A percentile compares a stretch with the other conserved stretches of the same genome.
Evolutionary conservation across 495 filamentous ascomycete genomes (phyloP).

Genomic region (Penicillium lividum): DNA sequence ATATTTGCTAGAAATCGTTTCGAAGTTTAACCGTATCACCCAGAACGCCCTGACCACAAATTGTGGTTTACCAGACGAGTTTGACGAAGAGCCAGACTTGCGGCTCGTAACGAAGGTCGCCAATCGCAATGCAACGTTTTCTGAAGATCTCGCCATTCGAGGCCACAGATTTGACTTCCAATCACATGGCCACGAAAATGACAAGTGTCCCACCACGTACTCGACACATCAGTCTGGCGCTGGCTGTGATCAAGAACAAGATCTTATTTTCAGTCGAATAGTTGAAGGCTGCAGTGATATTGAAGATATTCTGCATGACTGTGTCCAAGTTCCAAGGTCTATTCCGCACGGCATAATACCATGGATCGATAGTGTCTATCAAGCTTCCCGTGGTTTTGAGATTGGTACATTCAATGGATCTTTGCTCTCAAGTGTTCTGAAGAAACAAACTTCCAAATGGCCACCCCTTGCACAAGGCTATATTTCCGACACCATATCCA

Average conservation of each 20-base stretch:
- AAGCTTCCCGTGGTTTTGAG: conserved; percentile 37
- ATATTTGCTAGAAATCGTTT: conserved; percentile 45
- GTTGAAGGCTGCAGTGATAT: conserved; percentile 17
- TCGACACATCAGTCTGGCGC: too few species aligned
- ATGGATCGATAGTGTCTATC: conserved; percentile 36
- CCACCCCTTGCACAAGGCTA: conserved; percentile 44
- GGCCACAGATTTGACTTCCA: conserved; percentile 46
- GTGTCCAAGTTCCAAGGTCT: conserved; percentile 3
- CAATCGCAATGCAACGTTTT: conserved; percentile 42
- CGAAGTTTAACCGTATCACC: conserved; percentile 43
- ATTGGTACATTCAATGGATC: conserved; percentile 40
- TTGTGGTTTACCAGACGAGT: conserved; percentile 43
- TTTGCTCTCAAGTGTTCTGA: conserved; percentile 49
- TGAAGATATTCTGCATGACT: conserved; percentile 27
- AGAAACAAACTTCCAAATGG: conserved; percentile 59
- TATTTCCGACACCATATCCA: conserved; percentile 44
- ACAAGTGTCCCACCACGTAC: too few species aligned
- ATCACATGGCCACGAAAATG: too few species aligned
- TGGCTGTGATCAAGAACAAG: too few species aligned
- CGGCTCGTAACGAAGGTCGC: conserved; percentile 50
- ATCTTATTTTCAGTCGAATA: conserved; percentile 2
- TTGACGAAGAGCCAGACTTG: conserved; percentile 32
- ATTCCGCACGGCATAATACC: conserved; percentile 21
- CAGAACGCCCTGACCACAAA: conserved; percentile 41
- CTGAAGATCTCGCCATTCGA: conserved; percentile 32